Percentiles rank a stretch among this genome's conserved stretches.
Evolutionary conservation across 2,329 filamentous ascomycete genomes (phyloP).

Genomic region (Aspergillus aculeatinus): DNA sequence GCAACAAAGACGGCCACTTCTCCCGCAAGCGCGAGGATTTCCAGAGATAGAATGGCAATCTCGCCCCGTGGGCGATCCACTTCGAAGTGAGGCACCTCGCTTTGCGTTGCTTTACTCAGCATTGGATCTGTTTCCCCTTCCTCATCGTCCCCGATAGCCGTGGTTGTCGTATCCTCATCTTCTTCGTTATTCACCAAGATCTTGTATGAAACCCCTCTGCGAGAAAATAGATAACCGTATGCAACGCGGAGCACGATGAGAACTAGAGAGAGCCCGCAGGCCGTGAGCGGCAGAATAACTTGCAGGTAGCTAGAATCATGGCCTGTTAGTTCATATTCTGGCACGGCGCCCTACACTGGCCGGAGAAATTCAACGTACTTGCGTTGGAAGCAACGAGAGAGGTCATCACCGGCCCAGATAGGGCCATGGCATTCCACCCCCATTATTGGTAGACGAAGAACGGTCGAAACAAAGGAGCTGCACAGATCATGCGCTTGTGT

Average conservation of each 20-base stretch:
- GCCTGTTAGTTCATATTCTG: background rate
- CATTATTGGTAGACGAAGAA: slow-evolving; percentile 40
- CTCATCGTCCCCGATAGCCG: slow-evolving; percentile 44
- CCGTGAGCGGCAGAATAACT: slow-evolving; percentile 72
- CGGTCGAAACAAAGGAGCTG: slow-evolving; percentile 5
- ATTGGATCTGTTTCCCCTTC: slow-evolving; percentile 57
- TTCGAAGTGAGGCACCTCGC: slow-evolving; percentile 54
- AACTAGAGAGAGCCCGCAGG: slow-evolving; percentile 68
- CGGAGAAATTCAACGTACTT: slow-evolving; percentile 40
- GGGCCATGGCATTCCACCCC: slow-evolving; percentile 58
- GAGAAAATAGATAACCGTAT: slow-evolving; percentile 54
- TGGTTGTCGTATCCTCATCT: slow-evolving; percentile 53
- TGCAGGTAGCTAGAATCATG: slow-evolving; percentile 65
- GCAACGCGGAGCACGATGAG: slow-evolving; percentile 62
- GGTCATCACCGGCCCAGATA: slow-evolving; percentile 62
- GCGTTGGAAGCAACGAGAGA: slow-evolving; percentile 61
- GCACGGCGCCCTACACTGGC: background rate
- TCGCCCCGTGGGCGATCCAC: slow-evolving; percentile 75
- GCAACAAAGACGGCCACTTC: slow-evolving; percentile 69
- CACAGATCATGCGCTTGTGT: slow-evolving; percentile 10
- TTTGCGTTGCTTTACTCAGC: slow-evolving; percentile 54
- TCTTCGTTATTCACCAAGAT: slow-evolving; percentile 33
- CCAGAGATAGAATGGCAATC: slow-evolving; percentile 66
- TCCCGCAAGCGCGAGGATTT: slow-evolving; percentile 71
- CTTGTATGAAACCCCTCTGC: slow-evolving; percentile 59